phyloP scores from a whole-genome alignment of 148 eudicot species.

The Tetragonia tetragonoides region DNA sequence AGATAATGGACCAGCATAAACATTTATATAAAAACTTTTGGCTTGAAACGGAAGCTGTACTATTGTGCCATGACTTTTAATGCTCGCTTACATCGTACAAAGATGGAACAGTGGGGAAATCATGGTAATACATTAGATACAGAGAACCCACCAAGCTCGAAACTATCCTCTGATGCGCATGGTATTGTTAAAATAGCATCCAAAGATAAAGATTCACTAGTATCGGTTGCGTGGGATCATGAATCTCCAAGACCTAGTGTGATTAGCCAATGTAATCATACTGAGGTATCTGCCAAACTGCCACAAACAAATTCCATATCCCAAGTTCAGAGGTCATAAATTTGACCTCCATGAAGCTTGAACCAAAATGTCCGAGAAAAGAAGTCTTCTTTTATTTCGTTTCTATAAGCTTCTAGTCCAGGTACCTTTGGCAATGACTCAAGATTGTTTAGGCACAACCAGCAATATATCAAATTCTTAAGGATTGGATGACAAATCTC shows the following conservation, averaged over 20 bases:
- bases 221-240: constrained; percentile 5
- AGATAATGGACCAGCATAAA: constrained; percentile 48
- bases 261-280: neutral
- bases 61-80: constrained; percentile 59
- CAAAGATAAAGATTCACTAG: constrained; percentile 27
- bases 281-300: constrained; percentile 29
- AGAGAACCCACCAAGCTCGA: constrained; percentile 21
- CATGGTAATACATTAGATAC: constrained; percentile 26
- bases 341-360: constrained; percentile 9
- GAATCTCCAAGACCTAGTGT: constrained; percentile 7
- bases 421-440: constrained; percentile 9
- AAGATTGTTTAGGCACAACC: neutral
- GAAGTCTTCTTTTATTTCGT: neutral
- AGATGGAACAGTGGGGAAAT: constrained; percentile 51
- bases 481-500: constrained; percentile 33
- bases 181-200: constrained; percentile 10
- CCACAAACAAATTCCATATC: constrained; percentile 37
- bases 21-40: constrained; percentile 68
- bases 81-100: constrained; percentile 74
- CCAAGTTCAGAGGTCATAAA: constrained; percentile 14
- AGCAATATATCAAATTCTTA: constrained; percentile 48
- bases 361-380: neutral
- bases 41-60: constrained; percentile 97
- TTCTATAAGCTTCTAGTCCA: neutral
- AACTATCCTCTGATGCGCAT: constrained; percentile 25